A percentile compares a stretch with the other conserved stretches of the same genome.
phyloP scores from a whole-genome alignment of 192 early-diverging fungal species.

The Spizellomyces punctatus region DNA sequence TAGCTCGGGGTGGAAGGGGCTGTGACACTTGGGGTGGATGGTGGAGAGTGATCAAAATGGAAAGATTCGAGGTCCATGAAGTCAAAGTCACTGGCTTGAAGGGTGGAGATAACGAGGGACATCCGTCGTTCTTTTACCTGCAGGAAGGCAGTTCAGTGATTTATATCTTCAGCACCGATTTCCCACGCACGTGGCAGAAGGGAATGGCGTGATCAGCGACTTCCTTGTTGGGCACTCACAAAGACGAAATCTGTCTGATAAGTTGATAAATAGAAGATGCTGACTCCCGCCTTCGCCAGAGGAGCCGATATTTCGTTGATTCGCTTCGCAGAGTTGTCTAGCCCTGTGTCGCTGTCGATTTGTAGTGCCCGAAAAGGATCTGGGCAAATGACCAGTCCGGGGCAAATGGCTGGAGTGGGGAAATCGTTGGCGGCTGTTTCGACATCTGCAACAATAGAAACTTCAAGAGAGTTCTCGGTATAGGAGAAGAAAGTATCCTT shows the following conservation, averaged over 20 bases:
- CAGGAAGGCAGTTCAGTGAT: neutral
- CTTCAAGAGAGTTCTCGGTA: conserved; percentile 71
- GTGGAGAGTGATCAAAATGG: conserved; percentile 34
- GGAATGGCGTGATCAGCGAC: neutral
- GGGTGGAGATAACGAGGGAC: conserved; percentile 52
- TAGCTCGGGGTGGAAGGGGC: conserved; percentile 28
- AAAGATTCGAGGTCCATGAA: conserved; percentile 46
- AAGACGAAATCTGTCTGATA: conserved; percentile 76
- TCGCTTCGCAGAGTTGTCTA: conserved; percentile 59
- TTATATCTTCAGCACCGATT: neutral
- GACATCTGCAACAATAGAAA: conserved; percentile 65
- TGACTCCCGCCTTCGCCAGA: conserved; percentile 61
- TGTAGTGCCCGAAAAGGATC: conserved; percentile 69
- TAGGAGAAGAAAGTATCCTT: conserved; percentile 62
- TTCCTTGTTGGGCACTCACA: conserved; percentile 44
- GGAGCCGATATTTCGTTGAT: conserved; percentile 63
- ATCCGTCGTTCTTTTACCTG: conserved; percentile 66
- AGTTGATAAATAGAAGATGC: conserved; percentile 74
- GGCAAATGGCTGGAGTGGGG: conserved; percentile 28
- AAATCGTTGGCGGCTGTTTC: conserved; percentile 62
- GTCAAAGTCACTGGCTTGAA: conserved; percentile 43
- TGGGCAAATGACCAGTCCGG: conserved; percentile 50
- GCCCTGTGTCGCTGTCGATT: conserved; percentile 52
- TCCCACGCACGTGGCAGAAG: neutral
- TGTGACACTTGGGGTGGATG: conserved; percentile 6